Conservation (phyloP, 345 rosid species). For the Luvunga scandens region DNA sequence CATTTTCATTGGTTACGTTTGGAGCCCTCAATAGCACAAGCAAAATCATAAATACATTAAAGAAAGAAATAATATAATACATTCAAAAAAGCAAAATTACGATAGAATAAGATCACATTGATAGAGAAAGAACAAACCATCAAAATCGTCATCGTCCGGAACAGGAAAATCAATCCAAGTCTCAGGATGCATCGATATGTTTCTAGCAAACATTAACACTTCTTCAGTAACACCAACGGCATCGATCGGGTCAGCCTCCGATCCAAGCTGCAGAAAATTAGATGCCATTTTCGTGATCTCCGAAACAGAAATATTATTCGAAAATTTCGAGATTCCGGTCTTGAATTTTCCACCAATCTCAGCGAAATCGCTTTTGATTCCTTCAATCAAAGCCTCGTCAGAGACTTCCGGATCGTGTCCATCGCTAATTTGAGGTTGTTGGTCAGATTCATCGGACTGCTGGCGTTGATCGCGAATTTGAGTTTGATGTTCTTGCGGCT, state of each 20-base stretch:
- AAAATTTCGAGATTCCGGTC: conserved; percentile 59
- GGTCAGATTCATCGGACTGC: conserved; percentile 18
- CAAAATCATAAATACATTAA: neutral
- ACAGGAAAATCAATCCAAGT: conserved; percentile 95
- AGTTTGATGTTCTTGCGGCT: neutral
- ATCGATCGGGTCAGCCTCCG: conserved; percentile 43
- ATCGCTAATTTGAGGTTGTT: conserved; percentile 4
- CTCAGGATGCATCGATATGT: conserved; percentile 87
- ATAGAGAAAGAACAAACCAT: conserved; percentile 40
- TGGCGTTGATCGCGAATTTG: conserved; percentile 7
- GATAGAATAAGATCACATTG: neutral
- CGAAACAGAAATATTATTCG: conserved; percentile 60
- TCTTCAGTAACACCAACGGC: conserved; percentile 84
- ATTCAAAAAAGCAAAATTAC: neutral
- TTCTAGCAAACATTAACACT: conserved; percentile 71
- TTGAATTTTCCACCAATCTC: conserved; percentile 62
- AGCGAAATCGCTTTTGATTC: conserved; percentile 69
- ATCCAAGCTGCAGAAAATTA: conserved; percentile 51
- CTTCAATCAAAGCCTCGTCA: conserved; percentile 44
- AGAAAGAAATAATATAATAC: neutral
- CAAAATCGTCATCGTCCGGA: conserved; percentile 59
- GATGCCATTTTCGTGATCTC: conserved; percentile 66
- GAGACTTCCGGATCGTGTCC: conserved; percentile 25
- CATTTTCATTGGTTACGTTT: too few relatives aligned
- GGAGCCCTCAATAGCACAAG: neutral